Evolutionary conservation across 163 green algal genomes (phyloP), one percentile per base, ranked within the genome.

Genomic region (Coccomyxa subellipsoidea): DNA sequence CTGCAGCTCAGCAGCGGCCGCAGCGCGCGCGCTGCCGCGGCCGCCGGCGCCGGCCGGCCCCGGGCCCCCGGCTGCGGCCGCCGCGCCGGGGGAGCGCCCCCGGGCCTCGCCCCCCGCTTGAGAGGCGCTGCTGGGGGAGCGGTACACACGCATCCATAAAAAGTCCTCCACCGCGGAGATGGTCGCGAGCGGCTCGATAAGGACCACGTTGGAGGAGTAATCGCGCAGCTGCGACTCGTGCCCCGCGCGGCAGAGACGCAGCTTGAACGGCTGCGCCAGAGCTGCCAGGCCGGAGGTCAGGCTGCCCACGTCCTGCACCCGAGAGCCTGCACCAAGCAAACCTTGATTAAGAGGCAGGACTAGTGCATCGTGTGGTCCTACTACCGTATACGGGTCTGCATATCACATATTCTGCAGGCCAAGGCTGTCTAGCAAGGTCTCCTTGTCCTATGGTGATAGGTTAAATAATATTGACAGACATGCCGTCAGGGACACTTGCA

Each of bases 91-190:
- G 38, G 76, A 35, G 76, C 31, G 18, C 15, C n/a, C 53, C 31
- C 5, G 27, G 78, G 31, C n/a, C 4, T n/a, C 59, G 39, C 29
- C 31, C 27, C 27, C 38, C 6, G 10, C 76, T 4, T 9, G 10
- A 36, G 34, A 36, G 72, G 54, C 36, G 81, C 53, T 78, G 81
- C 75, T 69, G 82, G 54, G 35, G 47, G 47, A 59, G 38, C 35
- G 81, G 70, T 93, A 82, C 7, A 99, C 95, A 3, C 94, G 86
- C 6, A 91, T 91, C 87, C 90, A 98, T 77, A 99, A 88, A 82
- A 98, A 99, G 39, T 99, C 96, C 86, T 99, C 96, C n/a, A 99
- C 92, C 18, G 96, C 94, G 29, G 76, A 80, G 83, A 99, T 93
- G 59, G 92, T 98, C 27, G 95, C 96, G 29, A 99, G 89, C 0